Conservation (phyloP, 2,329 filamentous ascomycete genomes). For the Karstenula rhodostoma region DNA sequence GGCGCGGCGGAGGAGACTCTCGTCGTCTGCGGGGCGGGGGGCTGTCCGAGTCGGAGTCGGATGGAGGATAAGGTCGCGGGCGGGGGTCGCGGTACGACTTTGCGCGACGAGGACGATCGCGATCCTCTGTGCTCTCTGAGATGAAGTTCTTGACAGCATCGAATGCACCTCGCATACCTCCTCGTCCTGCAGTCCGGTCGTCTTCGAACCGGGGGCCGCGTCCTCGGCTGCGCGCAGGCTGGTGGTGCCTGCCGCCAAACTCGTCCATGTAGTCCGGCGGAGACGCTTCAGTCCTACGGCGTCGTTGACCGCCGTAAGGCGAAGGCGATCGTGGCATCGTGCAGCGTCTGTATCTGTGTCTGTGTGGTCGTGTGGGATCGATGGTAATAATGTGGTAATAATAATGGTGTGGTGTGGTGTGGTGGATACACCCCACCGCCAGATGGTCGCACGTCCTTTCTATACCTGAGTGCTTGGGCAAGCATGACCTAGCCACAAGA, state of each 20-base stretch:
- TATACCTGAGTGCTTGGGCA: conserved; percentile 7
- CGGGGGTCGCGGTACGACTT: conserved; percentile 10
- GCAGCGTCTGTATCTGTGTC: not conserved
- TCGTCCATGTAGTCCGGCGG: conserved; percentile 14
- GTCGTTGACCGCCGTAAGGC: conserved; percentile 3
- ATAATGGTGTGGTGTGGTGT: too few relatives aligned
- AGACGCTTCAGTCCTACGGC: conserved; percentile 1
- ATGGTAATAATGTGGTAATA: not conserved
- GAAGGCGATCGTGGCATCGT: conserved; percentile 12
- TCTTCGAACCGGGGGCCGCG: conserved; percentile 2
- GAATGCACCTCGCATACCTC: conserved; percentile 4
- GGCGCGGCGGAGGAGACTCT: not conserved
- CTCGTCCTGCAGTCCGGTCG: not conserved
- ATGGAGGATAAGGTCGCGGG: not conserved
- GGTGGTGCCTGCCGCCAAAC: conserved; percentile 8
- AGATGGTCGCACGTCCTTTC: not conserved
- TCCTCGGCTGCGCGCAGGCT: not conserved
- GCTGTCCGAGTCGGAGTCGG: not conserved
- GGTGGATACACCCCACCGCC: not conserved
- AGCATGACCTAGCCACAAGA: conserved; percentile 10
- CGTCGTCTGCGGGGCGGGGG: conserved; percentile 5
- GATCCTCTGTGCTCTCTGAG: not conserved
- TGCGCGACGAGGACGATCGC: conserved; percentile 2
- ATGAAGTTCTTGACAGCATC: conserved; percentile 4
- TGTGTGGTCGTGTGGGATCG: not conserved